Evolutionary conservation across 495 filamentous ascomycete genomes (phyloP), one percentile per base, ranked within the genome.

Genomic region (Neurospora sublineolata): DNA sequence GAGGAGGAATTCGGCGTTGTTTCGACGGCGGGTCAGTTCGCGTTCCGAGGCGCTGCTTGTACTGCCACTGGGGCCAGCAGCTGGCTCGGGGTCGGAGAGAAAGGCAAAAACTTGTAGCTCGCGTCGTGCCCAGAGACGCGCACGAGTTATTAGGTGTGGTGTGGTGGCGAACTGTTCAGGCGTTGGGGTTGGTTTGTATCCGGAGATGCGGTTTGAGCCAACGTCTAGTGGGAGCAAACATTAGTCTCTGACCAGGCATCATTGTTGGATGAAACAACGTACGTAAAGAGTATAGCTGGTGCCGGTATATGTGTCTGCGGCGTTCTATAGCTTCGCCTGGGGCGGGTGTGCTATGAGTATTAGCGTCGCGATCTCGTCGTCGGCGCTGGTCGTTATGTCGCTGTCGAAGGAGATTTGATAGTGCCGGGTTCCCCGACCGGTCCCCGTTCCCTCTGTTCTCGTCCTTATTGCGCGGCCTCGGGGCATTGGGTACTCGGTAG

Each of bases 41-140:
- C 81, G 74, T 0, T 83, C 77, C 6, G 81, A 81, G 9, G 69
- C 68, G 11, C 80, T 70, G 1, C 78, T n/a, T 4, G 73, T 73
- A 68, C 68, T 71, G 40, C 75, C 72, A 71, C 84, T 82, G 67
- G 6, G 4, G 70, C 71, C 76, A 52, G 75, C 70, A 30, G 37
- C 30, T 18, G 72, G 20, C 12, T 37, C 16, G 16, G 72, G 23
- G 27, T 67, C 37, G 58, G 71, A 75, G 52, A 96, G 83, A 76
- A 94, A 97, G 67, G 87, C 86, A 75, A 97, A 99, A 46, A 97
- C 94, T 75, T 90, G 88, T 10, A 99, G 84, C 75, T 99, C 95
- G 41, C 95, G 87, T 4, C 95, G 88, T 70, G 97, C 88, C 89
- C 93, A 99, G 70, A 88, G 90, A 38, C 92, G 86, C n/a, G 95